These are phyloP conservation scores for Calvatia gigantea DNA, from an alignment of 768 basidiomycete species.

Conservation along the genomic window DNA sequence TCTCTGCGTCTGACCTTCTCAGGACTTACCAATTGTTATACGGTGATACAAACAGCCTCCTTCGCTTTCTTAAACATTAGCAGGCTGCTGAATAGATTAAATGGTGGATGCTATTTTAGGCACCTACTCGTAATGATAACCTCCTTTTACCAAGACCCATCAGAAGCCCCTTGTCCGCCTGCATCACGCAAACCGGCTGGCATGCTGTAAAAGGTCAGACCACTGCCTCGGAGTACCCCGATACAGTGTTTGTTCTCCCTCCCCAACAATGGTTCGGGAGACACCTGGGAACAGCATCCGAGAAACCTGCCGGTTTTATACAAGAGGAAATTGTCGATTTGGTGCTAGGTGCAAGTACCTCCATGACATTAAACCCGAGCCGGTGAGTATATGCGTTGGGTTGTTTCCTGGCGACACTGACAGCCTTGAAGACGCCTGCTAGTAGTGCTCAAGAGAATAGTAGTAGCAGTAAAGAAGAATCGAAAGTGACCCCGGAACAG, in stretches of 20 bases:
- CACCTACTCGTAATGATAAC: no score
- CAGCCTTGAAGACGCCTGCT: not conserved
- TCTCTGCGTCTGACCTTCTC: no score
- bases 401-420: not conserved
- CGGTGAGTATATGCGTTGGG: not conserved
- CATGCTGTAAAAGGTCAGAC: not conserved
- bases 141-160: no score
- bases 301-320: not conserved
- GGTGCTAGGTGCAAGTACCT: constrained; percentile 6
- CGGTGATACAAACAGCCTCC: no score
- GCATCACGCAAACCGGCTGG: no score
- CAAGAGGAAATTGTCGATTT: constrained; percentile 6
- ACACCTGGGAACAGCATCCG: not conserved
- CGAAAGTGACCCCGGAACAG: not conserved
- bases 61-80: no score
- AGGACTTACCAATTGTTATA: no score
- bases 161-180: no score
- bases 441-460: not conserved
- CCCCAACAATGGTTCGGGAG: constrained; percentile 13
- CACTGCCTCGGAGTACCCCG: not conserved
- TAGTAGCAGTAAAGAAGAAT: not conserved
- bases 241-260: not conserved
- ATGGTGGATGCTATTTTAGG: no score
- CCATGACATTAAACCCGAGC: not conserved
- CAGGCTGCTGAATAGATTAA: no score